Percentiles rank a stretch among this genome's conserved stretches.
phyloP scores from a whole-genome alignment of 2,329 filamentous ascomycete species.

The Fusarium bulbicola region DNA sequence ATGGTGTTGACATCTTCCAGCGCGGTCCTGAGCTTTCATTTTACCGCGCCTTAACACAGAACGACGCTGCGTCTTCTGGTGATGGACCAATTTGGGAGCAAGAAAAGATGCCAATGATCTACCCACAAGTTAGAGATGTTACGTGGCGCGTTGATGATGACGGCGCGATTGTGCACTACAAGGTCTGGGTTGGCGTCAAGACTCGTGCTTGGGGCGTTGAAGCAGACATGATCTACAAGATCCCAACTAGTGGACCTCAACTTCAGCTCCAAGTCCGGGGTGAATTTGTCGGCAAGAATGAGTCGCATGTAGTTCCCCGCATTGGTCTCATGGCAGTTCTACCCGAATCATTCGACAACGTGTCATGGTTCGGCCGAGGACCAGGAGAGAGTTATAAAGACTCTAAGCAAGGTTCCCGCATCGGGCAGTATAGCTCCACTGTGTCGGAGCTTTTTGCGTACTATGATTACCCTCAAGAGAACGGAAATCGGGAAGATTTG shows the following conservation, averaged over 20 bases:
- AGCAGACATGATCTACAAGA: constrained; percentile 16
- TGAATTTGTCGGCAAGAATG: constrained; percentile 1
- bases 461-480: constrained; percentile 26
- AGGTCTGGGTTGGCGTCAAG: constrained; percentile 16
- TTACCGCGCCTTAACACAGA: constrained; percentile 11
- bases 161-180: neutral
- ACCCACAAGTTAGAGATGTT: neutral
- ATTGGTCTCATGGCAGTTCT: constrained; percentile 15
- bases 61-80: neutral
- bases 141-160: neutral
- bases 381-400: constrained; percentile 23
- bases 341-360: neutral
- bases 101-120: neutral
- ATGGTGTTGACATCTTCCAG: neutral
- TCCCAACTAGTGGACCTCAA: neutral
- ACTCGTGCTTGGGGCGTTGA: constrained; percentile 11
- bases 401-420: constrained; percentile 5
- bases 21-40: constrained; percentile 7
- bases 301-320: neutral
- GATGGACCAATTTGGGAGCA: constrained; percentile 9
- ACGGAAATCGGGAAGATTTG: constrained; percentile 10
- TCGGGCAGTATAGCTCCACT: neutral
- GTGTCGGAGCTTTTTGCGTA: neutral
- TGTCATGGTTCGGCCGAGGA: constrained; percentile 19
- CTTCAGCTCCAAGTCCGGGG: neutral